Percentiles rank a stretch among this genome's conserved stretches.
Conservation (phyloP, 2,329 filamentous ascomycete genomes). For the Colletotrichum cordylinicola region DNA sequence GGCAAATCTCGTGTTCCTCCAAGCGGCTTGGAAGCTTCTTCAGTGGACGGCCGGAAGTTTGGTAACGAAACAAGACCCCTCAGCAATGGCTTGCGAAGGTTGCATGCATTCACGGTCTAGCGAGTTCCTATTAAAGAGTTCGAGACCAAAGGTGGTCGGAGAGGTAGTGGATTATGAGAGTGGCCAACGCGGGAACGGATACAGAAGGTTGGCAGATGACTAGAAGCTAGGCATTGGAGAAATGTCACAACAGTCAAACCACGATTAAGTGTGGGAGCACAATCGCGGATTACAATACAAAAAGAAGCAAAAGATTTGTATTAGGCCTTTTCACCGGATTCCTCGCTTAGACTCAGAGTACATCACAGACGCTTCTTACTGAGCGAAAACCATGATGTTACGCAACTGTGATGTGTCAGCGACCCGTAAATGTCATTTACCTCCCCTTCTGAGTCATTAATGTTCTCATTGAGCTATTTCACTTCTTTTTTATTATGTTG, state of each 20-base stretch:
- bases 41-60: neutral
- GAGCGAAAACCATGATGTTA: too few relatives aligned
- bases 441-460: neutral
- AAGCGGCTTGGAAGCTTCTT: neutral
- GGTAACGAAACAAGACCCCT: neutral
- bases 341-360: neutral
- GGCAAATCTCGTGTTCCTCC: neutral
- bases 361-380: neutral
- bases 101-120: neutral
- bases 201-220: neutral
- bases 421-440: neutral
- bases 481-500: neutral
- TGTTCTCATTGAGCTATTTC: neutral
- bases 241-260: neutral
- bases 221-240: neutral
- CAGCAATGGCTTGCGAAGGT: neutral
- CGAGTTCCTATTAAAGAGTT: neutral
- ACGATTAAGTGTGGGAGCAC: too few relatives aligned
- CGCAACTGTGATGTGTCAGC: neutral
- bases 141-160: accelerated
- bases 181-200: neutral
- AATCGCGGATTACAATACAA: too few relatives aligned
- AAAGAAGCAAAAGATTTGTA: neutral
- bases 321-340: neutral
- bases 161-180: neutral